phyloP scores from a whole-genome alignment of 306 rosid species.

The Sphenostylis stenocarpa region DNA sequence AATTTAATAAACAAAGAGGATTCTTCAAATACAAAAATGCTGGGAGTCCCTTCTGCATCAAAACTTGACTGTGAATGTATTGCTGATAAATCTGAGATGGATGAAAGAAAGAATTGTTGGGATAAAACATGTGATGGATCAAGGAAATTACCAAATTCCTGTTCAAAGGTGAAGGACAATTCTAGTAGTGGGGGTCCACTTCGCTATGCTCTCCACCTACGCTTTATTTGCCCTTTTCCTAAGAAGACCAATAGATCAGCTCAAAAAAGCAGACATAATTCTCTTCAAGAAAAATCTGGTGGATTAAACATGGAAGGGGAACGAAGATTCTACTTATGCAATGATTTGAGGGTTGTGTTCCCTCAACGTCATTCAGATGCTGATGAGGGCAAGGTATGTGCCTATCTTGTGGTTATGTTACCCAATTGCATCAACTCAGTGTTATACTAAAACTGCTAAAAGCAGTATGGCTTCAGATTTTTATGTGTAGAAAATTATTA shows the following conservation, averaged over 20 bases:
- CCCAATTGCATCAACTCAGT: neutral
- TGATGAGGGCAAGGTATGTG: constrained; percentile 97
- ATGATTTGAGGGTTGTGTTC: constrained; percentile 88
- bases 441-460: neutral
- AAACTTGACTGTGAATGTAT: constrained; percentile 35
- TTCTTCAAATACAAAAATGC: constrained; percentile 29
- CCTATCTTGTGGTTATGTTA: constrained; percentile 13
- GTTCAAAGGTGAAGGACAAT: constrained; percentile 62
- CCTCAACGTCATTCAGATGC: constrained; percentile 97
- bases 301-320: constrained; percentile 54
- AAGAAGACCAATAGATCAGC: constrained; percentile 55
- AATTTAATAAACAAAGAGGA: constrained; percentile 49
- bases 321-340: constrained; percentile 84
- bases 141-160: constrained; percentile 46
- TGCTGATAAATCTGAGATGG: constrained; percentile 34
- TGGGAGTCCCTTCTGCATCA: constrained; percentile 26
- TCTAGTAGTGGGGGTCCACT: constrained; percentile 59
- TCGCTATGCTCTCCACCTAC: constrained; percentile 96
- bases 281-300: constrained; percentile 52
- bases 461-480: constrained; percentile 15
- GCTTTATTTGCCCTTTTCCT: constrained; percentile 75
- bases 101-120: constrained; percentile 53
- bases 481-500: neutral
- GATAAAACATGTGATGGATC: constrained; percentile 53
- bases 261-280: constrained; percentile 56